These are phyloP conservation scores for Fagus sylvatica DNA, from an alignment of 306 rosid genomes.

Conservation along the genomic window DNA sequence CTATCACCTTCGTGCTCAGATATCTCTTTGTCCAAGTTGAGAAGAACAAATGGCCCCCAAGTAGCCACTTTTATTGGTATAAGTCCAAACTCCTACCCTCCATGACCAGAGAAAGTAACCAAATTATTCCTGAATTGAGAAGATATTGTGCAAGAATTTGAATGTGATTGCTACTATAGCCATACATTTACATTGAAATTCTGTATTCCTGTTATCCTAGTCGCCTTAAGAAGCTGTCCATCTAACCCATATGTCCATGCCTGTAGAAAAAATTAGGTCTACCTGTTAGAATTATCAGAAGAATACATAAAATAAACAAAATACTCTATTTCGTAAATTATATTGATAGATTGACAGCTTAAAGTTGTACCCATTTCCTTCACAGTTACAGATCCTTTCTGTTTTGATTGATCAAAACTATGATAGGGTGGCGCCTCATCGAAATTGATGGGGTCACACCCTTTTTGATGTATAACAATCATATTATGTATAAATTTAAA, in stretches of 20 bases:
- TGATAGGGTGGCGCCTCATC: too few relatives aligned
- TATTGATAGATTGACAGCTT: not conserved
- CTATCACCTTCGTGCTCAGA: constrained; percentile 32
- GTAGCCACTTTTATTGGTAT: constrained; percentile 61
- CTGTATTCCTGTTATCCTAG: constrained; percentile 70
- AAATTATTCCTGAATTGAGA: constrained; percentile 18
- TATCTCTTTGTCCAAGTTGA: constrained; percentile 55
- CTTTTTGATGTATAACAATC: too few relatives aligned
- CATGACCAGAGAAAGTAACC: constrained; percentile 46
- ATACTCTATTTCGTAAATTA: not conserved
- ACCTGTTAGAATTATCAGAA: constrained; percentile 1
- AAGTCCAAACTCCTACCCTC: constrained; percentile 82
- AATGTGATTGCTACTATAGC: constrained; percentile 16
- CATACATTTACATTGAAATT: constrained; percentile 72
- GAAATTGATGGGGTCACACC: too few relatives aligned
- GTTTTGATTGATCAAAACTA: too few relatives aligned
- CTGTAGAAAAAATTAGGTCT: constrained; percentile 46
- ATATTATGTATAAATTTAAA: too few relatives aligned
- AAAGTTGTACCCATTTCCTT: not conserved
- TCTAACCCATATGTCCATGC: constrained; percentile 91
- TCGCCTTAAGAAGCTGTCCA: constrained; percentile 79
- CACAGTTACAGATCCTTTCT: not conserved
- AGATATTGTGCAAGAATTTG: constrained; percentile 15
- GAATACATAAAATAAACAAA: not conserved
- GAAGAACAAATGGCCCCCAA: constrained; percentile 89